Conservation (phyloP, 176 grass and related monocot species). For the Puya raimondii region DNA sequence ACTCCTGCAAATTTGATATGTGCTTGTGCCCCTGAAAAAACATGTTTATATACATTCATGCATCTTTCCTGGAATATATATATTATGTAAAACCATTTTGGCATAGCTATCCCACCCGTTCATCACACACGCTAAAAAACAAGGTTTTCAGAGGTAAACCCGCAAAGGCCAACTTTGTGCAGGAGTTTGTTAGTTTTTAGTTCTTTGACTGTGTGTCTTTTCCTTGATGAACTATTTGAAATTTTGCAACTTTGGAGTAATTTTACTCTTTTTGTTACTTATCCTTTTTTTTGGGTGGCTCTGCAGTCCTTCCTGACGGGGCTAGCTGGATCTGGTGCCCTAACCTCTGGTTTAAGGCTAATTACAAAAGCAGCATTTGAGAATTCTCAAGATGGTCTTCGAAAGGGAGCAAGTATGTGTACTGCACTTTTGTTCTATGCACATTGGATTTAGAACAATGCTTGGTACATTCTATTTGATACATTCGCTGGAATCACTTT, state of each 20-base stretch:
- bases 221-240: neutral
- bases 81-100: no score
- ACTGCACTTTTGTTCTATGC: neutral
- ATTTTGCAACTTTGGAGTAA: neutral
- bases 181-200: neutral
- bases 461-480: neutral
- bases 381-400: constrained; percentile 53
- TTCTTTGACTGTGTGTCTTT: neutral
- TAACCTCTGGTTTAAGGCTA: constrained; percentile 54
- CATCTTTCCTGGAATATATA: no score
- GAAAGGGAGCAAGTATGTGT: constrained; percentile 55
- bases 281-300: constrained; percentile 12
- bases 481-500: neutral
- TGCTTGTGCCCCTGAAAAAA: no score
- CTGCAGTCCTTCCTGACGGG: constrained; percentile 53
- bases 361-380: constrained; percentile 55
- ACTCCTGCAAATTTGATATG: no score
- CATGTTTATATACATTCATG: no score
- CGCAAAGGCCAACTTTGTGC: no score
- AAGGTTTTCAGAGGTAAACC: no score
- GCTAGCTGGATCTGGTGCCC: constrained; percentile 45
- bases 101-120: no score
- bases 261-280: constrained; percentile 12
- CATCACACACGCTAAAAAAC: no score
- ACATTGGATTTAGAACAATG: neutral